Conservation (phyloP, 768 basidiomycete species). For the Cubamyces lactineus region DNA sequence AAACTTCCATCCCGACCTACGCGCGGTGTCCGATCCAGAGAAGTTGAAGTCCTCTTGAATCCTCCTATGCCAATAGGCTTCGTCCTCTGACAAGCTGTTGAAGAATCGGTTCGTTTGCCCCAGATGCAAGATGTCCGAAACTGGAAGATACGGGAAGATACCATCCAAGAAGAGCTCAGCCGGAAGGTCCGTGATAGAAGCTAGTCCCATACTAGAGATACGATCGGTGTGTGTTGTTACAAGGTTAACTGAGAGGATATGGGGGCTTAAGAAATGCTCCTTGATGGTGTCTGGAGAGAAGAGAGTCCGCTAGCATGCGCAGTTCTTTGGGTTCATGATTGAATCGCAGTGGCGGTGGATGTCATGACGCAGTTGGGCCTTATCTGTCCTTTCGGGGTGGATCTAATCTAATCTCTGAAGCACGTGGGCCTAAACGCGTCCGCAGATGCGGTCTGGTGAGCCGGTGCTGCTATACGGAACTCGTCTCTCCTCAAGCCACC, state of each 20-base stretch:
- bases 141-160: constrained; percentile 58
- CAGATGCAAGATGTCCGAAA: constrained; percentile 60
- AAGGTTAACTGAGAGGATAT: background rate
- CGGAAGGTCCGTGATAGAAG: constrained; percentile 57
- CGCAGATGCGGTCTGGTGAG: background rate
- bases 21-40: constrained; percentile 67
- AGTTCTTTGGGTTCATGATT: background rate
- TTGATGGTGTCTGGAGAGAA: no score
- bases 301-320: background rate
- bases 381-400: background rate
- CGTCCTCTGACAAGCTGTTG: constrained; percentile 62
- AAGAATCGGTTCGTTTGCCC: constrained; percentile 68
- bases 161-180: constrained; percentile 80
- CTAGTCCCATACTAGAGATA: no score
- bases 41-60: constrained; percentile 79
- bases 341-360: background rate
- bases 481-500: background rate
- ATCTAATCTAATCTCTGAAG: constrained; percentile 1
- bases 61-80: constrained; percentile 79
- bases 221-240: background rate
- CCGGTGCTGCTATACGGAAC: background rate
- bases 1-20: constrained; percentile 77
- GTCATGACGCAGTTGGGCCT: background rate
- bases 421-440: constrained; percentile 16
- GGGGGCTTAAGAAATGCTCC: background rate